Evolutionary conservation across 805 yeast species (phyloP).

Genomic region (Monosporozyma aerobia): DNA sequence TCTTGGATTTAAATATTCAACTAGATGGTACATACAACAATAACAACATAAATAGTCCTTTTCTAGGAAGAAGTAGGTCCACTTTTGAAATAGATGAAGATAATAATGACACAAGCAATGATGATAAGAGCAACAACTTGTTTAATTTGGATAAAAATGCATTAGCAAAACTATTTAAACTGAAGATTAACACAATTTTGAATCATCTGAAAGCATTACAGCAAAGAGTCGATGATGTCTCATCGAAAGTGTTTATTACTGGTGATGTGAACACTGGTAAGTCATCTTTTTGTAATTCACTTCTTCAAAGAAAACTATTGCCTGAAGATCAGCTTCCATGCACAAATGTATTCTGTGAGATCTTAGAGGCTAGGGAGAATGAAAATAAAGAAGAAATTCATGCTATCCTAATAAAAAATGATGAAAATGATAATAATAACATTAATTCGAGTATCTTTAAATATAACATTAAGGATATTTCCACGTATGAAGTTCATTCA

Average conservation of each 20-base stretch:
- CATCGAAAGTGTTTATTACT: constrained; percentile 89
- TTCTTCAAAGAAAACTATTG: constrained; percentile 62
- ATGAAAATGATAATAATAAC: constrained; percentile 12
- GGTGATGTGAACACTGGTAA: constrained; percentile 97
- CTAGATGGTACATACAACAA: constrained; percentile 18
- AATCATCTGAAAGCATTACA: constrained; percentile 63
- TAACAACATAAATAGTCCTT: not conserved
- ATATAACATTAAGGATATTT: constrained; percentile 41
- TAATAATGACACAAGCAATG: not conserved
- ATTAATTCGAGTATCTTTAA: constrained; percentile 20
- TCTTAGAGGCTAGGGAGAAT: constrained; percentile 73
- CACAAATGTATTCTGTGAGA: constrained; percentile 92
- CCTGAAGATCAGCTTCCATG: constrained; percentile 99
- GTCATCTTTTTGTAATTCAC: constrained; percentile 88
- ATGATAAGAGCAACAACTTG: constrained; percentile 31
- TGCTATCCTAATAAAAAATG: constrained; percentile 56
- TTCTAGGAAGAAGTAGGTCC: not conserved
- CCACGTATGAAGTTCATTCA: constrained; percentile 51
- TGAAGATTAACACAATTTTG: constrained; percentile 53
- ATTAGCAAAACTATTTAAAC: constrained; percentile 58
- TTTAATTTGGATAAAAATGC: constrained; percentile 54
- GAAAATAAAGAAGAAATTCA: constrained; percentile 81
- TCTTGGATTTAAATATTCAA: constrained; percentile 20
- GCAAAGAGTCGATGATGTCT: constrained; percentile 80
- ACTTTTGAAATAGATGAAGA: not conserved